phyloP scores from a whole-genome alignment of 1,284 basidiomycete species.

The Volvariella surrecta region DNA sequence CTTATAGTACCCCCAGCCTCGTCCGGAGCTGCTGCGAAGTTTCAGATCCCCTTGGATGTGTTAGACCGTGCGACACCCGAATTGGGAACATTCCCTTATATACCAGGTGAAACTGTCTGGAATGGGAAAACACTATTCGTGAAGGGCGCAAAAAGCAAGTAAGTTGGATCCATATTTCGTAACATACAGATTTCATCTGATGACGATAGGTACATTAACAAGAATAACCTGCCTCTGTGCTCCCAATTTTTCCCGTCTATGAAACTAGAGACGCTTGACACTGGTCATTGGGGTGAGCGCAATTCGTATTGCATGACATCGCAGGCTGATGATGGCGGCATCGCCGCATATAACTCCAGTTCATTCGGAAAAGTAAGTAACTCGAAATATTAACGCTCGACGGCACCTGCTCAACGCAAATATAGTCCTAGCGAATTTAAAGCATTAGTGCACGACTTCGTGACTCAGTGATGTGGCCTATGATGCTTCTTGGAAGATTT shows the following conservation, averaged over 20 bases:
- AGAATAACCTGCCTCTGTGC: slow-evolving; percentile 48
- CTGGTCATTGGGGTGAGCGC: slow-evolving; percentile 61
- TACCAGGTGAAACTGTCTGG: slow-evolving; percentile 49
- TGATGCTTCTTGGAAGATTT: too few relatives aligned
- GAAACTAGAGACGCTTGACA: slow-evolving; percentile 42
- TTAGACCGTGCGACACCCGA: slow-evolving; percentile 53
- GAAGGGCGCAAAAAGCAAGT: slow-evolving; percentile 75
- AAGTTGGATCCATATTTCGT: slow-evolving; percentile 12
- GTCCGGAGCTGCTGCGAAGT: slow-evolving; percentile 36
- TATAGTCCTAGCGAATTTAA: slow-evolving; percentile 18
- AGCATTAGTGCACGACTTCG: slow-evolving; percentile 18
- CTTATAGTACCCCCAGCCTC: slow-evolving; percentile 31
- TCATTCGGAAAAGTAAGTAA: slow-evolving; percentile 52
- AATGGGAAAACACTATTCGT: slow-evolving; percentile 63
- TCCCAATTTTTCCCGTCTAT: slow-evolving; percentile 64
- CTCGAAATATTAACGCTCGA: too few relatives aligned
- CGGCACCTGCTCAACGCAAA: background rate
- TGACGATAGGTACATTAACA: slow-evolving; percentile 57
- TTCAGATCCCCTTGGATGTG: slow-evolving; percentile 67
- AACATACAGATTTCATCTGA: slow-evolving; percentile 1
- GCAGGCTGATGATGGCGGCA: too few relatives aligned
- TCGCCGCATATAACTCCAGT: too few relatives aligned
- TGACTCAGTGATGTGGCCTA: too few relatives aligned
- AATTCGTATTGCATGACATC: too few relatives aligned
- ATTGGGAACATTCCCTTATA: slow-evolving; percentile 72